Percentiles rank a stretch among this genome's conserved stretches.
phyloP scores from a whole-genome alignment of 2,329 filamentous ascomycete species.

The Periconia macrospinosa region DNA sequence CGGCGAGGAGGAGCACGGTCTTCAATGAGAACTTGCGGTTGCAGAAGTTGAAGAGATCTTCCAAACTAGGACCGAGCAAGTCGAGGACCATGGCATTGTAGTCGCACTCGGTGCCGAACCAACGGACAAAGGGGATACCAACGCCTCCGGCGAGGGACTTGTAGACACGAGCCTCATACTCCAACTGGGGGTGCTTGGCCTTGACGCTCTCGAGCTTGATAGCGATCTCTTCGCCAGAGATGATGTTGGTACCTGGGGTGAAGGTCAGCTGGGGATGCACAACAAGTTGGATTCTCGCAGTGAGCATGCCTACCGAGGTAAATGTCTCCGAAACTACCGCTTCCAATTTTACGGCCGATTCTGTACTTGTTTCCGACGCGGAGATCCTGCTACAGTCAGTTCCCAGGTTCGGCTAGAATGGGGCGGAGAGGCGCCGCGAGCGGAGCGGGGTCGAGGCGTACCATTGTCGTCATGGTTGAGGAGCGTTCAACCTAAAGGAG shows the following conservation, averaged over 20 bases:
- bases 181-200: slow-evolving; percentile 97
- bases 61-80: slow-evolving; percentile 89
- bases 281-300: neutral
- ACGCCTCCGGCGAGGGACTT: slow-evolving; percentile 90
- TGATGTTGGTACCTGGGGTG: slow-evolving; percentile 90
- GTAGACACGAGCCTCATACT: slow-evolving; percentile 96
- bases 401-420: slow-evolving; percentile 11
- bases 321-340: slow-evolving; percentile 96
- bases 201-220: slow-evolving; percentile 99
- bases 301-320: slow-evolving; percentile 68
- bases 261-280: slow-evolving; percentile 19
- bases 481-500: slow-evolving; percentile 35
- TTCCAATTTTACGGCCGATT: slow-evolving; percentile 98
- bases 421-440: slow-evolving; percentile 8
- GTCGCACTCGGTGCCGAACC: slow-evolving; percentile 99
- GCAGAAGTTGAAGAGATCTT: slow-evolving; percentile 99
- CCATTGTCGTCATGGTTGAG: slow-evolving; percentile 65
- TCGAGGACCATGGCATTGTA: slow-evolving; percentile 99
- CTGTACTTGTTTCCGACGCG: slow-evolving; percentile 99
- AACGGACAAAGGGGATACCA: slow-evolving; percentile 97
- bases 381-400: slow-evolving; percentile 71
- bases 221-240: slow-evolving; percentile 98
- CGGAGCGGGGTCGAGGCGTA: slow-evolving; percentile 48
- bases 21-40: slow-evolving; percentile 99
- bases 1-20: slow-evolving; percentile 93